Evolutionary conservation across 345 rosid species (phyloP).

Genomic region (Isatis tinctoria): DNA sequence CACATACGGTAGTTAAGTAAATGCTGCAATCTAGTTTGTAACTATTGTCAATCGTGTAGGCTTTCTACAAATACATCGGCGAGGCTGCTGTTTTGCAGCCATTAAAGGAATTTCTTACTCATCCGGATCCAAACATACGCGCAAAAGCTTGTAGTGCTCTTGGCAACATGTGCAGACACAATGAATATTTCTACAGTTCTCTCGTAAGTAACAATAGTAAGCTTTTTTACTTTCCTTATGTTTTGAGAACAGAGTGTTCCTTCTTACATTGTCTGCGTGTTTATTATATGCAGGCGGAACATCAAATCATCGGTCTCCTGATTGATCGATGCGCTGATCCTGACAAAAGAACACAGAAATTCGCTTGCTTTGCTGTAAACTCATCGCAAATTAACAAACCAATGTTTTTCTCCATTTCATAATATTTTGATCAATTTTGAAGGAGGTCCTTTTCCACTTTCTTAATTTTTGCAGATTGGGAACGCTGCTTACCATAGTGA

Average conservation of each 20-base stretch:
- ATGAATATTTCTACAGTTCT: conserved; percentile 67
- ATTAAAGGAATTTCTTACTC: conserved; percentile 60
- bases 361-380: conserved; percentile 96
- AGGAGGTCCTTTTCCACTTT: not conserved
- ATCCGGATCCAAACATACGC: conserved; percentile 81
- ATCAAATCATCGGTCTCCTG: conserved; percentile 61
- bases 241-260: conserved; percentile 10
- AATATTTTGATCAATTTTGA: not conserved
- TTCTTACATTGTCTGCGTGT: conserved; percentile 12
- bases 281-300: conserved; percentile 52
- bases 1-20: not conserved
- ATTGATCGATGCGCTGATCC: conserved; percentile 93
- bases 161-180: conserved; percentile 95
- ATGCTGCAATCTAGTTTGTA: conserved; percentile 10
- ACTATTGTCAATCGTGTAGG: conserved; percentile 43
- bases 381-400: not conserved
- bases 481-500: conserved; percentile 95
- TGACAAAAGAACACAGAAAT: conserved; percentile 87
- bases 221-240: not conserved
- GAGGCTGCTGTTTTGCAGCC: conserved; percentile 69
- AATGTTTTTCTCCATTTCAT: not conserved
- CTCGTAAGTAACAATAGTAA: conserved; percentile 49
- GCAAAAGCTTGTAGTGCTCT: conserved; percentile 96
- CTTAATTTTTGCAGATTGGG: conserved; percentile 55
- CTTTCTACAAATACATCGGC: conserved; percentile 75